Conservation (phyloP, 176 grass and related monocot genomes). For the Urochloa ruziziensis region DNA sequence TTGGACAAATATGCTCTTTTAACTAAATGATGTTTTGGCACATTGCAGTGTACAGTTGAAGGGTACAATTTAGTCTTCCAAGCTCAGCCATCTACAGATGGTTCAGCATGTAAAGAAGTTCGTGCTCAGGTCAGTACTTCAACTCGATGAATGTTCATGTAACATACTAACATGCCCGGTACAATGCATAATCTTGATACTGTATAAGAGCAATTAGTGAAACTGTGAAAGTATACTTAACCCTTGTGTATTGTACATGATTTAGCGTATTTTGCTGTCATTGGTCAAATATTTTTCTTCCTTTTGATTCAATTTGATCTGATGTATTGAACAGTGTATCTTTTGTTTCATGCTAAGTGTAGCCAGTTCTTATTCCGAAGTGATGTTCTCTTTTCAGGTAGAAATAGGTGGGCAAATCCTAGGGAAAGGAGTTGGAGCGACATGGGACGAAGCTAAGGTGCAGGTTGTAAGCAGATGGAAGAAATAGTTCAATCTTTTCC, state of each 20-base stretch:
- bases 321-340: neutral
- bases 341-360: neutral
- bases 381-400: constrained; percentile 49
- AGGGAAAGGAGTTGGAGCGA: constrained; percentile 57
- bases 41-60: constrained; percentile 61
- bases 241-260: neutral
- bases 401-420: constrained; percentile 64
- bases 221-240: neutral
- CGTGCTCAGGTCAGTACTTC: constrained; percentile 55
- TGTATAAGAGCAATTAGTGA: neutral
- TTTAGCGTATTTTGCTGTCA: neutral
- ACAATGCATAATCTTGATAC: neutral
- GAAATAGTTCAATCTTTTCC: constrained; percentile 8
- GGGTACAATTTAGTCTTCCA: constrained; percentile 74
- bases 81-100: constrained; percentile 45
- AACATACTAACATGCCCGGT: constrained; percentile 15
- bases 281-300: neutral
- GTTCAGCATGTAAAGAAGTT: constrained; percentile 51
- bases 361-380: neutral
- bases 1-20: neutral
- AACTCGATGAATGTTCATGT: constrained; percentile 24
- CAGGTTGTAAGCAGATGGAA: constrained; percentile 43
- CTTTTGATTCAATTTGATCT: constrained; percentile 10
- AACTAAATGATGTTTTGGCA: constrained; percentile 23
- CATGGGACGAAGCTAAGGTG: constrained; percentile 85